Percentiles rank a stretch among this genome's conserved stretches.
Conservation (phyloP, 2,329 filamentous ascomycete genomes). For the Venturia nashicola region DNA sequence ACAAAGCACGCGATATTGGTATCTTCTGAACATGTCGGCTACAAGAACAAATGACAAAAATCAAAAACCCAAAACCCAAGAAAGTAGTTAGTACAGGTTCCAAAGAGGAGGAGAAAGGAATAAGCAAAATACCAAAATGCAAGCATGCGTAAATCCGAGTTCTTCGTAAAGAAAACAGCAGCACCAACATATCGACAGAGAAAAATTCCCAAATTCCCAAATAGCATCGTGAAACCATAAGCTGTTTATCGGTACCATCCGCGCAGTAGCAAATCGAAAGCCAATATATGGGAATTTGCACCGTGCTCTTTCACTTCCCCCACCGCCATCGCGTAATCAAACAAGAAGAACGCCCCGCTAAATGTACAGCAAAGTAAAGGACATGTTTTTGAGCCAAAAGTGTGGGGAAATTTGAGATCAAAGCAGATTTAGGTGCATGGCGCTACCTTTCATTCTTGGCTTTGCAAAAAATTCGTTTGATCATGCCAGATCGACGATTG, state of each 20-base stretch:
- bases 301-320: neutral
- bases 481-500: slow-evolving; percentile 18
- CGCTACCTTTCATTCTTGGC: slow-evolving; percentile 15
- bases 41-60: neutral
- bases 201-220: neutral
- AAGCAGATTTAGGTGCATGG: neutral
- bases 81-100: neutral
- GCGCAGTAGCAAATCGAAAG: neutral
- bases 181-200: neutral
- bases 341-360: slow-evolving; percentile 1
- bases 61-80: neutral
- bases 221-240: neutral
- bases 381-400: neutral
- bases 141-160: neutral
- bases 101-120: neutral
- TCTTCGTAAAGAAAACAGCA: neutral
- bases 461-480: slow-evolving; percentile 24
- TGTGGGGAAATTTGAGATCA: neutral
- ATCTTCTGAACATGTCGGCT: neutral
- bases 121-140: neutral
- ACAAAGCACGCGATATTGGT: neutral
- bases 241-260: neutral
- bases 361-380: neutral
- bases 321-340: neutral
- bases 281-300: neutral